Base-by-base conservation (phyloP, 768 basidiomycete species). In the Lentinula sp. region DNA sequence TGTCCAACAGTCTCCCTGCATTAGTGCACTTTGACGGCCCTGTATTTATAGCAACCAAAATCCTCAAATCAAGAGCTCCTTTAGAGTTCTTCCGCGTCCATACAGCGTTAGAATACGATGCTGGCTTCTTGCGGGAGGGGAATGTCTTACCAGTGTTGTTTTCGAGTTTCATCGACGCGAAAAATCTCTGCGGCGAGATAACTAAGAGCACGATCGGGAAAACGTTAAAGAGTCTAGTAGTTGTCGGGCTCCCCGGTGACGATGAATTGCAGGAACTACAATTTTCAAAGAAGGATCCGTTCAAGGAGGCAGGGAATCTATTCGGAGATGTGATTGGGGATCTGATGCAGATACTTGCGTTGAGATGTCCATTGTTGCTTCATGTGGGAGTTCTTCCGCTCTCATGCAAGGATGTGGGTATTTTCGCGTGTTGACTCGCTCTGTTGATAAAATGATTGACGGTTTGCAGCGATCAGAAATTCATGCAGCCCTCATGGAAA, bases 401-500 rank as follows among this genome's bases (percentile, higher is more conserved):
- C 5, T 43, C 55, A 11, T 56, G 21, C 40, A 56, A 43, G 31
- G 40, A 56, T 45, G 55, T 56, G 39, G 31, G 55, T 28, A 13
- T 56, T 32, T 23, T 28, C 13, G 11, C 37, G 11, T 37, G 21
- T 40, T 35, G 18, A 9, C 13, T 5, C 5, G 4, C 4, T 15
- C 18, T 13, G 5, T 35, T 7, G 10, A 15, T 3, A n/a, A 18
- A 18, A 6, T 56, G 6, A 4, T 15, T 28, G 35, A 42, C 34
- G 16, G 16, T 21, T 13, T 13, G 10, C 7, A 56, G 55, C 40
- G 55, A 21, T 56, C 55, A 10, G 39, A 37, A 21, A 16, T 56
- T 13, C 55, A 56, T 45, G 55, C 39, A 43, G 55, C 55, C 9
- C 55, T 56, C 8, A 56, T 43, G 40, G 55, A 56, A 31, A 56